Evolutionary conservation across 2,329 filamentous ascomycete genomes (phyloP).

Genomic region (Aspergillus floridensis): DNA sequence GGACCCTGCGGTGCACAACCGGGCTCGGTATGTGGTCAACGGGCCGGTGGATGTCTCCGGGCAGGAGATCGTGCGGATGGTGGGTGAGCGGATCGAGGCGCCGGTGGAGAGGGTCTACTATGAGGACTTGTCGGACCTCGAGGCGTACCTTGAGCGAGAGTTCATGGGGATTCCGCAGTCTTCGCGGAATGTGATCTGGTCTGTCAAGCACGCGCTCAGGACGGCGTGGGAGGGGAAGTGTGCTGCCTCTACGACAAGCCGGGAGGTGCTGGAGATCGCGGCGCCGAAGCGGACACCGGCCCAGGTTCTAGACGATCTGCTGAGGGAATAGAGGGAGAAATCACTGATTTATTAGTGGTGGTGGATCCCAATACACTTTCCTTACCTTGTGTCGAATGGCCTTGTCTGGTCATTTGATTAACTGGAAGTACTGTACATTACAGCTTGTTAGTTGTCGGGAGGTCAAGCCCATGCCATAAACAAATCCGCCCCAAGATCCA

Average conservation of each 20-base stretch:
- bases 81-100: conserved; percentile 35
- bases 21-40: conserved; percentile 40
- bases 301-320: conserved; percentile 18
- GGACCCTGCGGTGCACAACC: conserved; percentile 29
- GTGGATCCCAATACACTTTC: too few species aligned
- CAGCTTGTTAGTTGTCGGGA: too few species aligned
- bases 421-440: too few species aligned
- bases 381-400: too few species aligned
- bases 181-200: conserved; percentile 28
- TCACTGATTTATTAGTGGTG: too few species aligned
- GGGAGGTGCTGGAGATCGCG: conserved; percentile 31
- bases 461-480: too few species aligned
- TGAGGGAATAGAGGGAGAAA: background rate
- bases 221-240: conserved; percentile 35
- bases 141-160: conserved; percentile 17
- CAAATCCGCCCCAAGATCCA: too few species aligned
- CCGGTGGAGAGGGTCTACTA: conserved; percentile 30
- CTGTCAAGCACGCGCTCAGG: conserved; percentile 23
- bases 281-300: conserved; percentile 29
- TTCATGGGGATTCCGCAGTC: conserved; percentile 16
- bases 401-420: too few species aligned
- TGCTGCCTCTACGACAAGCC: conserved; percentile 22
- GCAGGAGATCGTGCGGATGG: conserved; percentile 31
- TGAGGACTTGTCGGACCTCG: conserved; percentile 32
- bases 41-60: conserved; percentile 43